These are phyloP conservation scores for Handroanthus guayacan DNA, from an alignment of 257 asterid genomes.

Conservation along the genomic window DNA sequence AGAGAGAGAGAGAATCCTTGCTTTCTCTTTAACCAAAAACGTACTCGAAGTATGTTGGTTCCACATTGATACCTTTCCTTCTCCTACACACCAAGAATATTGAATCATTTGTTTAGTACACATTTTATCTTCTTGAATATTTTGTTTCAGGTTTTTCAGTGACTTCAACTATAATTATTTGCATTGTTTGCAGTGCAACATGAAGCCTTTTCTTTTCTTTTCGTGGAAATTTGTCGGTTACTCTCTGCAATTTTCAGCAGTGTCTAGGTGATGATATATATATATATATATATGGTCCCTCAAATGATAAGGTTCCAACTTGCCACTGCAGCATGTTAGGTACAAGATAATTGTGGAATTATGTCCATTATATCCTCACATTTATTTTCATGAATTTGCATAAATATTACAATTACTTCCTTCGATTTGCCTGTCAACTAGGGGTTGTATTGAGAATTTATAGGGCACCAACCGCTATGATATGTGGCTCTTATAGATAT, in stretches of 20 bases:
- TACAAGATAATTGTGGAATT: slow-evolving; percentile 41
- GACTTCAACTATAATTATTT: neutral
- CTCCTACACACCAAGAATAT: slow-evolving; percentile 27
- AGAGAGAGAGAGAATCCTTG: slow-evolving; percentile 26
- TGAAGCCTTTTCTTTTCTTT: neutral
- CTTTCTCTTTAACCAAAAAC: slow-evolving; percentile 69
- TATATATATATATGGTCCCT: slow-evolving; percentile 36
- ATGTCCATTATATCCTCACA: slow-evolving; percentile 17
- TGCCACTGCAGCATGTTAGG: slow-evolving; percentile 31
- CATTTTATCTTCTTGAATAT: neutral
- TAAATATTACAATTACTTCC: slow-evolving; percentile 17
- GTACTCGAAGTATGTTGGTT: slow-evolving; percentile 29
- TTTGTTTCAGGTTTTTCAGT: neutral
- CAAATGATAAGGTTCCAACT: slow-evolving; percentile 25
- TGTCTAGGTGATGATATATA: neutral
- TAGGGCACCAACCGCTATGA: slow-evolving; percentile 11
- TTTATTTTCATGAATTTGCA: slow-evolving; percentile 29
- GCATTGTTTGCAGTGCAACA: neutral
- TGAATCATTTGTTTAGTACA: slow-evolving; percentile 30
- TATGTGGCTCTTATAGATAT: slow-evolving; percentile 29
- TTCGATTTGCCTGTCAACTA: slow-evolving; percentile 24
- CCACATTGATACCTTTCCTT: slow-evolving; percentile 45
- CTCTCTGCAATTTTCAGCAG: neutral
- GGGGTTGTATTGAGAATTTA: slow-evolving; percentile 32
- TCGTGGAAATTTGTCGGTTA: slow-evolving; percentile 17